Conservation (phyloP, 495 filamentous ascomycete species). For the Tetracladium marchalianum region DNA sequence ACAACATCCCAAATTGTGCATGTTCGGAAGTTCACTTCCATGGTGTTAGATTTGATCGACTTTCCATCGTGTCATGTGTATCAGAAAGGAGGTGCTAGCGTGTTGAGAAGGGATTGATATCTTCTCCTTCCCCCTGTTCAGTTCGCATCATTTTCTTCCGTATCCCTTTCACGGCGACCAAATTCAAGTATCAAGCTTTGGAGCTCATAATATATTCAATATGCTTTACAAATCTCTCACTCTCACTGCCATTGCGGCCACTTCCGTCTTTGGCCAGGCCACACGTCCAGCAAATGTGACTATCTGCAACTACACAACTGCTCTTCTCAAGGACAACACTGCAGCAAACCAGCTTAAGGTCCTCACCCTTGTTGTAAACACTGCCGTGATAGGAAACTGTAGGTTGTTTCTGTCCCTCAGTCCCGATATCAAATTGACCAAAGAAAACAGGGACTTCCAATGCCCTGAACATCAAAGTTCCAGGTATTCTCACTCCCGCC, state of each 20-base stretch:
- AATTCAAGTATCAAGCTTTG: no score
- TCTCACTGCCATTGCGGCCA: constrained; percentile 16
- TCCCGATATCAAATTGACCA: neutral
- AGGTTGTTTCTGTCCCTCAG: constrained; percentile 1
- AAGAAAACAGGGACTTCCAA: constrained; percentile 30
- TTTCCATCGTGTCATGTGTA: no score
- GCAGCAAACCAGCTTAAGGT: constrained; percentile 41
- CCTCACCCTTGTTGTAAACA: constrained; percentile 43
- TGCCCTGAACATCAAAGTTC: constrained; percentile 33
- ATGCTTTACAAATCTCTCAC: constrained; percentile 19
- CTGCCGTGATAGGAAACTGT: constrained; percentile 44
- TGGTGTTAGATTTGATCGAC: no score
- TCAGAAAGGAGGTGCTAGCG: no score
- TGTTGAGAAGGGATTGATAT: no score
- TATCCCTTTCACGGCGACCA: no score
- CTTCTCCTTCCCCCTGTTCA: no score
- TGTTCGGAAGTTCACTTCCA: no score
- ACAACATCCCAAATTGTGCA: no score
- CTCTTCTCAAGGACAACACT: constrained; percentile 40
- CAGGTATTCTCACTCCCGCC: constrained; percentile 38
- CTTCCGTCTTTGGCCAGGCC: constrained; percentile 21
- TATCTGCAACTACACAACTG: constrained; percentile 47
- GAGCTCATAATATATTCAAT: neutral
- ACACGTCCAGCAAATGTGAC: constrained; percentile 34
- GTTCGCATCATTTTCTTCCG: no score